Conservation (phyloP, 2,329 filamentous ascomycete species). For the Aureobasidium sp. region DNA sequence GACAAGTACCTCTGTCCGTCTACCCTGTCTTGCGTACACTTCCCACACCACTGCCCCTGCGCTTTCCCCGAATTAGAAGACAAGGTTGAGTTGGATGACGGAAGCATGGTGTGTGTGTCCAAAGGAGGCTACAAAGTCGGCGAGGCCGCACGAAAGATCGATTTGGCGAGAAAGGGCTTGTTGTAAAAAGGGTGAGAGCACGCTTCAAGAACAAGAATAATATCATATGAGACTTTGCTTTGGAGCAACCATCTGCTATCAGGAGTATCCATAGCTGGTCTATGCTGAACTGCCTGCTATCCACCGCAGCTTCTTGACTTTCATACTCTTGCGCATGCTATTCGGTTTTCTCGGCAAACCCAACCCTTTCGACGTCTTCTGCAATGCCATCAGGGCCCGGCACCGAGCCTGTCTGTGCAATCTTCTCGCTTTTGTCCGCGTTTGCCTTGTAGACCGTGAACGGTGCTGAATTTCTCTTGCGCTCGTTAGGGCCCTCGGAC, state of each 20-base stretch:
- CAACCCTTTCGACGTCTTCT: constrained; percentile 40
- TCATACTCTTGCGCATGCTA: background rate
- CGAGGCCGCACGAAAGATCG: constrained; percentile 66
- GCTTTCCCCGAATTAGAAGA: constrained; percentile 59
- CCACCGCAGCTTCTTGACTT: background rate
- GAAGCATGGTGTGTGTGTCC: constrained; percentile 62
- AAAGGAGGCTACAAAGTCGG: constrained; percentile 66
- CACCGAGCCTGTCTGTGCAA: constrained; percentile 31
- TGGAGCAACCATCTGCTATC: background rate
- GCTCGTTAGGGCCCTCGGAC: constrained; percentile 52
- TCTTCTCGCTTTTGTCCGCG: constrained; percentile 39
- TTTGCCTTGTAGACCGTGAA: constrained; percentile 48
- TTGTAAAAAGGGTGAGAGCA: constrained; percentile 38
- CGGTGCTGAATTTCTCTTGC: constrained; percentile 56
- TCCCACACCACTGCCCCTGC: constrained; percentile 95
- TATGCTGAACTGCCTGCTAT: background rate
- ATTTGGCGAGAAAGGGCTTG: constrained; percentile 69
- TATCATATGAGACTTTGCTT: background rate
- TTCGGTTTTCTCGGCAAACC: constrained; percentile 22
- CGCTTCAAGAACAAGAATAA: background rate
- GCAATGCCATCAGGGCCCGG: constrained; percentile 40
- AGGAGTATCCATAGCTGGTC: background rate
- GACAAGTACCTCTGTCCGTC: constrained; percentile 90
- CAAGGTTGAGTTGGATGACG: constrained; percentile 63
- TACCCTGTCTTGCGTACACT: constrained; percentile 88